A percentile compares a stretch with the other conserved stretches of the same genome.
Conservation (phyloP, 768 basidiomycete species). For the Hebeloma cylindrosporum region DNA sequence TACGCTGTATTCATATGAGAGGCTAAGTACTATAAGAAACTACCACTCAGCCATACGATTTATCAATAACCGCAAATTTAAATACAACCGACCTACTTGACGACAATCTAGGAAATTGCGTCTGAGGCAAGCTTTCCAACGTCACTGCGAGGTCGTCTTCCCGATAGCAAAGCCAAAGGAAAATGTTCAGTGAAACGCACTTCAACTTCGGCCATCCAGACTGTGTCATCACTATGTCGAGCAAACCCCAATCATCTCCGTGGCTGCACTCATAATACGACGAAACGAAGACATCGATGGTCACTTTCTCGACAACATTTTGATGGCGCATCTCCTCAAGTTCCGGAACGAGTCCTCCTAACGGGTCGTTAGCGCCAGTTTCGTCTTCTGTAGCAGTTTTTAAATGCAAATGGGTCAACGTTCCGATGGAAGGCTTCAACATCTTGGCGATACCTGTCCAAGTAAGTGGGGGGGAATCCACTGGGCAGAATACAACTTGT, state of each 20-base stretch:
- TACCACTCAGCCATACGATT: no score
- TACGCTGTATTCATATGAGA: no score
- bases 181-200: not conserved
- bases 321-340: not conserved
- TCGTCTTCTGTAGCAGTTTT: not conserved
- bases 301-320: not conserved
- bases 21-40: no score
- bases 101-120: not conserved
- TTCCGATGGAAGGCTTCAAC: slow-evolving; percentile 1
- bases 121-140: slow-evolving; percentile 2
- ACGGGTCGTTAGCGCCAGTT: not conserved
- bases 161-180: not conserved
- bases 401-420: not conserved
- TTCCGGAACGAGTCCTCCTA: not conserved
- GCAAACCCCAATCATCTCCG: slow-evolving; percentile 3
- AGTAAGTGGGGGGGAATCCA: slow-evolving; percentile 1
- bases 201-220: slow-evolving; percentile 1
- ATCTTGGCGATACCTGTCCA: not conserved
- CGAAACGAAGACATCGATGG: not conserved
- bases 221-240: not conserved
- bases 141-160: not conserved
- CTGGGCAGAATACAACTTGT: not conserved
- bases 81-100: not conserved
- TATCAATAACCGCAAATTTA: no score
- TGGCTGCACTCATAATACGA: not conserved